Base-by-base conservation (phyloP, 1,139 yeast genomes). In the Taiozyma onychis region DNA sequence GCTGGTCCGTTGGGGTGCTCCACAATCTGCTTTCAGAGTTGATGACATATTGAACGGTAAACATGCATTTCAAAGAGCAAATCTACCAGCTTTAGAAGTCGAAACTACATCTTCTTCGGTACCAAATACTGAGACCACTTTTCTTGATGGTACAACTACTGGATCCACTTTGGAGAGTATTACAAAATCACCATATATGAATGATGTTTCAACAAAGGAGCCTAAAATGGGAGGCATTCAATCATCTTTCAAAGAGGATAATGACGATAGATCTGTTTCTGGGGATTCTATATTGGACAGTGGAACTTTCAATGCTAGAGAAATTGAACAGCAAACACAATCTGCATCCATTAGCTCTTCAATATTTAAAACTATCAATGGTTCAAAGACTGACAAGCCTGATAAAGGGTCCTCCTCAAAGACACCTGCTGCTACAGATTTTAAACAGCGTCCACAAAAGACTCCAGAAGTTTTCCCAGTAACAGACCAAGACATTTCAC, bases 1-100 rank as follows among this genome's bases (percentile, higher is more conserved):
- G 43, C 58, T 81, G 47, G 63, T 76, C 1, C 66, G 83, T 44
- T 81, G 83, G 79, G 70, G 77, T 50, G 80, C 84, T 2, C 69
- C 75, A 5, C 71, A 68, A 9, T 74, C 81, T 0, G 76, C 76
- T 41, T 72, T 69, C 44, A 71, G 67, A 45, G 63, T 66, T 27
- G 74, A 70, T 16, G 65, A 60, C 9, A 57, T 70, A 0, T 54
- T 76, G 43, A 60, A 61, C 39, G 80, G 77, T 0, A 58, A 51
- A 4, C 81, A 77, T 54, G 78, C 80, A 0, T 77, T 61, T 51
- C 74, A 73, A 44, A 55, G 48, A 11, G 35, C 44, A 3, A 51
- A 52, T 14, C 8, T 60, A 39, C 60, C 59, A 6, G 22, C 43
- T 4, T 41, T 56, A 27, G 54, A 52, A 21, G 46, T 51, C 10